Base-by-base conservation (phyloP, 2,329 filamentous ascomycete species). In the Penicillium paneum region DNA sequence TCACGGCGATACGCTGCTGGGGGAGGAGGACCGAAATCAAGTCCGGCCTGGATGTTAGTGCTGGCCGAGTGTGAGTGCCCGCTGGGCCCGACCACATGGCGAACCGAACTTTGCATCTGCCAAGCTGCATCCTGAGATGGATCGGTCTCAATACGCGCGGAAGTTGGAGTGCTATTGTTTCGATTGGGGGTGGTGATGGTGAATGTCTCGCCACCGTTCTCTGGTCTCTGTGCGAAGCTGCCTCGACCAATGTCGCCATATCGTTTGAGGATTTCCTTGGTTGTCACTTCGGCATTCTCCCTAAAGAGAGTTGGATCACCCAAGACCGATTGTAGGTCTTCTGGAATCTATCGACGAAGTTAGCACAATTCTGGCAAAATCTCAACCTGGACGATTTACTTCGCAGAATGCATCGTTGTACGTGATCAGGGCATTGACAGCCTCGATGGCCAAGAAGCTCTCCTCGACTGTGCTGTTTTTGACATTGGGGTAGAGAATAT, bases 391-490 rank as follows among this genome's bases (percentile, higher is more conserved):
- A 39, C n/a, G 10, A 79, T 88, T 76, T 83, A 97, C 94, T 84
- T 97, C 87, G 71, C 92, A 97, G 87, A 99, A 96, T 72, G 90
- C 88, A 72, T 97, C 94, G 63, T 97, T 97, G 71, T 89, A 91
- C 65, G 89, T 86, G 66, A 99, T 97, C 62, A 99, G 80, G 57
- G 88, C 87, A 71, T 96, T 89, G 26, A 99, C 91, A 15, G 94
- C 92, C 67, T 94, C 90, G 57, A 99, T 97, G 29, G 93, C 91
- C 67, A 89, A 83, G 77, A 97, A 97, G 58, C 91, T 94, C 64
- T 96, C 91, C 66, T 87, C 86, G 63, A 95, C 93, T 60, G 91
- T 83, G 40, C 83, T 84, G 7, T 80, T 81, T 70, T 87, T 88
- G 39, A 82, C 76, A 62, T 79, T 84, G 61, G 87, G 89, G 64